phyloP scores from a whole-genome alignment of 1,284 basidiomycete genomes.

The Rhodotorula sp. region DNA sequence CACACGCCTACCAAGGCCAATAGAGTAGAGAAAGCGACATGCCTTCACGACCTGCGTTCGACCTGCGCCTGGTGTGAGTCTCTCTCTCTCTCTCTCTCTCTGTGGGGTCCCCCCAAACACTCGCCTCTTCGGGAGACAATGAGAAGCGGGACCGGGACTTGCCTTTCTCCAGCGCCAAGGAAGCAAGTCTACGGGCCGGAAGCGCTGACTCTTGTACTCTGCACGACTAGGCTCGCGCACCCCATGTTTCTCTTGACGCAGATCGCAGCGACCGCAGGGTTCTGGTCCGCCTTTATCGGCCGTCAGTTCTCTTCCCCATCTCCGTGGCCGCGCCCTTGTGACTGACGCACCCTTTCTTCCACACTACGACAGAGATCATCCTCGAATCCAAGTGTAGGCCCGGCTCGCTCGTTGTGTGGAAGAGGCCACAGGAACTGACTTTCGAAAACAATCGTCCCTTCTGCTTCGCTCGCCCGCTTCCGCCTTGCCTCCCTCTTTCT shows the following conservation, averaged over 20 bases:
- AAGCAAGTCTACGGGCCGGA: too few species aligned
- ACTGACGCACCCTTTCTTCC: too few species aligned
- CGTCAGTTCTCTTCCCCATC: constrained; percentile 56
- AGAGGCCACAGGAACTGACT: not conserved
- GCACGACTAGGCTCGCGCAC: constrained; percentile 57
- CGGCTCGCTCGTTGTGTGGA: not conserved
- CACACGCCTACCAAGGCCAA: too few species aligned
- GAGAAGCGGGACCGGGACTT: too few species aligned
- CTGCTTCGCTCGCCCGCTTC: not conserved
- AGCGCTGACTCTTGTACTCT: too few species aligned
- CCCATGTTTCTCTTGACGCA: constrained; percentile 86
- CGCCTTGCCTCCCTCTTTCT: not conserved
- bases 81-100: not conserved
- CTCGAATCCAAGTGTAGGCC: constrained; percentile 37
- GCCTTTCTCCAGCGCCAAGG: too few species aligned
- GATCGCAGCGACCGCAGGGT: constrained; percentile 68
- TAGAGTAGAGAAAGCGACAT: not conserved
- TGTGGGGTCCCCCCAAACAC: not conserved
- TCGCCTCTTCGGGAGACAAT: not conserved
- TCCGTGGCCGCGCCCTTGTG: not conserved
- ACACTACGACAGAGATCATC: constrained; percentile 52
- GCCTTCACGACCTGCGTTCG: not conserved
- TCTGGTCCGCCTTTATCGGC: constrained; percentile 89
- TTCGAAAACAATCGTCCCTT: not conserved
- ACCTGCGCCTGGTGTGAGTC: not conserved